Conservation (phyloP, 2,329 filamentous ascomycete species). For the Calycina herbarum region DNA sequence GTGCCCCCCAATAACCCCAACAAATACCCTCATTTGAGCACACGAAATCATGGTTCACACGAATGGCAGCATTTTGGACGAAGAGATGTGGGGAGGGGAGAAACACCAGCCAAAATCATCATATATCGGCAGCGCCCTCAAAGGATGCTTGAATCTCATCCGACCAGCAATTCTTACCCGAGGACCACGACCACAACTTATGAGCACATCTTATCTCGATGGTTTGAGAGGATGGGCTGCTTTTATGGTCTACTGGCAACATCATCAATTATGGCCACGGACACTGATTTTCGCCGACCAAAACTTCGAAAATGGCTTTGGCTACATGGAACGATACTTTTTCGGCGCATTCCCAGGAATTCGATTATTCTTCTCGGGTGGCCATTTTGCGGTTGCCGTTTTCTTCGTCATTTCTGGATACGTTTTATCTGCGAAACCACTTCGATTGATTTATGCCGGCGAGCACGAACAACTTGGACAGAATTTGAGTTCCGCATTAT, state of each 20-base stretch:
- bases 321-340: constrained; percentile 24
- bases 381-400: constrained; percentile 57
- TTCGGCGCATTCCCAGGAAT: constrained; percentile 54
- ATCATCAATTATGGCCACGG: constrained; percentile 15
- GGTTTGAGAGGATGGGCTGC: constrained; percentile 48
- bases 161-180: constrained; percentile 9
- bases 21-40: not conserved
- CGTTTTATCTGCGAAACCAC: constrained; percentile 46
- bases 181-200: constrained; percentile 3
- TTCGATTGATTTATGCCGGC: constrained; percentile 43
- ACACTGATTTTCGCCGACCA: constrained; percentile 12
- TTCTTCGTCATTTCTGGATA: constrained; percentile 54
- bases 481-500: constrained; percentile 47
- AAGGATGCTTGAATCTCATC: not conserved
- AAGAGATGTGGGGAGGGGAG: constrained; percentile 6
- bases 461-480: constrained; percentile 34
- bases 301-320: constrained; percentile 17
- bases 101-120: not conserved
- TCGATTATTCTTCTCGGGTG: constrained; percentile 54
- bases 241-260: constrained; percentile 45
- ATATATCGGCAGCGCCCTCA: not conserved
- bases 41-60: not conserved
- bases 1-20: not conserved
- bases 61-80: constrained; percentile 1
- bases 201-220: constrained; percentile 42